Evolutionary conservation across 1,284 basidiomycete species (phyloP).

Genomic region (Coniferiporia sulphurascens): DNA sequence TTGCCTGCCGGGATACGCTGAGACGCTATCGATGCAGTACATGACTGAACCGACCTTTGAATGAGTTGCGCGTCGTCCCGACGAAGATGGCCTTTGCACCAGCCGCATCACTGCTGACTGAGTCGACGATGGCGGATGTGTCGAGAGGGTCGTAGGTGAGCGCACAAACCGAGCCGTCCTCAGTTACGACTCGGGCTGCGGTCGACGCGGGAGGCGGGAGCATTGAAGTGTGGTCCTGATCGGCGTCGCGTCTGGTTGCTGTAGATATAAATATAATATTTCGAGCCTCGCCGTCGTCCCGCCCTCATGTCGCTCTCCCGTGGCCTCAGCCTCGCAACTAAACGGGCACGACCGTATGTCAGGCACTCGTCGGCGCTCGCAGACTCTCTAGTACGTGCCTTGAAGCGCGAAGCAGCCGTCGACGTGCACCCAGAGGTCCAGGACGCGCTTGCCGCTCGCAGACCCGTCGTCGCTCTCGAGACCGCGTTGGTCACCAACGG

Average conservation of each 20-base stretch:
- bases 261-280: no score
- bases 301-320: neutral
- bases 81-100: slow-evolving; percentile 74
- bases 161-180: slow-evolving; percentile 43
- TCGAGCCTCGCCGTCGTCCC: neutral
- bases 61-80: slow-evolving; percentile 65
- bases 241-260: neutral
- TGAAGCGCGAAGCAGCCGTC: slow-evolving; percentile 25
- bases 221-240: neutral
- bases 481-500: slow-evolving; percentile 93
- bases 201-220: neutral
- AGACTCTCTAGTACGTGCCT: neutral
- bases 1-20: slow-evolving; percentile 61
- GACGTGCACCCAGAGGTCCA: slow-evolving; percentile 78
- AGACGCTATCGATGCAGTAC: neutral
- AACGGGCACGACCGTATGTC: neutral
- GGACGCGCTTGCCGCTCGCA: slow-evolving; percentile 58
- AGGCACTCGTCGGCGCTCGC: neutral
- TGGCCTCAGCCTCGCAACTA: neutral
- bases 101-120: slow-evolving; percentile 56
- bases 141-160: slow-evolving; percentile 60
- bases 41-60: slow-evolving; percentile 36
- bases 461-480: slow-evolving; percentile 72
- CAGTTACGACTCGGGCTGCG: slow-evolving; percentile 3
- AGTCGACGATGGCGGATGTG: slow-evolving; percentile 49